Percentiles rank a stretch among this genome's conserved stretches.
Evolutionary conservation across 169 alveolate genomes (phyloP).

Genomic region (Besnoitia besnoiti): DNA sequence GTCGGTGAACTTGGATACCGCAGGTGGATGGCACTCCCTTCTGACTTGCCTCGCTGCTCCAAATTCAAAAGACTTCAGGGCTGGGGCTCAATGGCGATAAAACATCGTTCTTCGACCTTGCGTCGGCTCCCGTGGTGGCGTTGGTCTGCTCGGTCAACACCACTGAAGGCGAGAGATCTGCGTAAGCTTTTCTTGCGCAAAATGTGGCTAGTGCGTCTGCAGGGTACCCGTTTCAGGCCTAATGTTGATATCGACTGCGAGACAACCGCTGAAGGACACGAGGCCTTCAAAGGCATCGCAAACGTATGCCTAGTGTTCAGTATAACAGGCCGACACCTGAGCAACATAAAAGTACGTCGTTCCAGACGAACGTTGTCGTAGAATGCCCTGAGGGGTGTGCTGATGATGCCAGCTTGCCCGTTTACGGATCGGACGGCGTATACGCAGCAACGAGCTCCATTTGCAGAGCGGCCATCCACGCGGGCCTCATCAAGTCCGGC

Average conservation of each 20-base stretch:
- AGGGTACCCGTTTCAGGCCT: slow-evolving; percentile 49
- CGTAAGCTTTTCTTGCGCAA: slow-evolving; percentile 62
- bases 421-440: slow-evolving; percentile 86
- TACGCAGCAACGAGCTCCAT: slow-evolving; percentile 88
- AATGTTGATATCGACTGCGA: slow-evolving; percentile 73
- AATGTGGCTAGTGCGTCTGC: background rate
- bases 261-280: slow-evolving; percentile 70
- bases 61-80: background rate
- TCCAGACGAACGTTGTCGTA: slow-evolving; percentile 85
- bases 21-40: background rate
- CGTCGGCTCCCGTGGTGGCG: slow-evolving; percentile 85
- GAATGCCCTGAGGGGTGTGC: slow-evolving; percentile 86
- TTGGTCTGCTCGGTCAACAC: slow-evolving; percentile 87
- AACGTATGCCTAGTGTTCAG: slow-evolving; percentile 43
- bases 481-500: slow-evolving; percentile 82
- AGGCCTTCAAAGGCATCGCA: slow-evolving; percentile 70
- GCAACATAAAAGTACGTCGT: background rate
- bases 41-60: background rate
- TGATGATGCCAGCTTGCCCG: slow-evolving; percentile 68
- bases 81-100: slow-evolving; percentile 18
- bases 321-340: background rate
- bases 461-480: slow-evolving; percentile 90
- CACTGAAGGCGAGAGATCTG: slow-evolving; percentile 76
- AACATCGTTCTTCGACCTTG: slow-evolving; percentile 80
- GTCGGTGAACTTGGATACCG: background rate